Percentiles rank a stretch among this genome's conserved stretches.
Conservation (phyloP, 2,329 filamentous ascomycete species). For the Fonsecaea pedrosoi region DNA sequence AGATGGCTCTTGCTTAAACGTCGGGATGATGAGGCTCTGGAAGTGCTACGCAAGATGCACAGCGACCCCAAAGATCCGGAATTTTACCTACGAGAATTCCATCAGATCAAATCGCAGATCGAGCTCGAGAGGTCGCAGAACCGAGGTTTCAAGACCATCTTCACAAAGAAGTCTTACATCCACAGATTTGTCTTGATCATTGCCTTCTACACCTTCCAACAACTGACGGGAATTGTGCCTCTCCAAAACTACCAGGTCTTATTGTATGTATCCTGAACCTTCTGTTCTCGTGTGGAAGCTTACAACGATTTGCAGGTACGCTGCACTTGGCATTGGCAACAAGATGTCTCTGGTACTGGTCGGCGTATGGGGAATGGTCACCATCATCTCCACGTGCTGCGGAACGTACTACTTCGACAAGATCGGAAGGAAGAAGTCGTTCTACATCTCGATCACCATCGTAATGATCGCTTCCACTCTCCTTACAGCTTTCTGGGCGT, state of each 20-base stretch:
- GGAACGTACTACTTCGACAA: not conserved
- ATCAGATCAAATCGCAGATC: slow-evolving; percentile 20
- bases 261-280: slow-evolving; percentile 63
- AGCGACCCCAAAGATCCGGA: not conserved
- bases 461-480: not conserved
- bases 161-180: not conserved
- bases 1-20: slow-evolving; percentile 40
- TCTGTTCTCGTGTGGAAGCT: slow-evolving; percentile 37
- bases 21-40: slow-evolving; percentile 34
- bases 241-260: slow-evolving; percentile 77
- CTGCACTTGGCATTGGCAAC: no score
- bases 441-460: slow-evolving; percentile 1
- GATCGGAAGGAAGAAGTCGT: not conserved
- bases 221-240: not conserved
- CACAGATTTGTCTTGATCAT: slow-evolving; percentile 1
- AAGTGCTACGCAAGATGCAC: slow-evolving; percentile 9
- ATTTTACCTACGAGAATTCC: slow-evolving; percentile 11
- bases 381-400: slow-evolving; percentile 72
- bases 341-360: slow-evolving; percentile 67
- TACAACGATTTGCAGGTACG: no score
- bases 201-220: not conserved
- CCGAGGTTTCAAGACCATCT: slow-evolving; percentile 4
- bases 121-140: slow-evolving; percentile 5
- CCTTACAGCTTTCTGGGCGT: not conserved
- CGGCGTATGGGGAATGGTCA: slow-evolving; percentile 86